These are phyloP conservation scores for Aureobasidium pullulans DNA, from an alignment of 2,329 filamentous ascomycete genomes.

Conservation along the genomic window DNA sequence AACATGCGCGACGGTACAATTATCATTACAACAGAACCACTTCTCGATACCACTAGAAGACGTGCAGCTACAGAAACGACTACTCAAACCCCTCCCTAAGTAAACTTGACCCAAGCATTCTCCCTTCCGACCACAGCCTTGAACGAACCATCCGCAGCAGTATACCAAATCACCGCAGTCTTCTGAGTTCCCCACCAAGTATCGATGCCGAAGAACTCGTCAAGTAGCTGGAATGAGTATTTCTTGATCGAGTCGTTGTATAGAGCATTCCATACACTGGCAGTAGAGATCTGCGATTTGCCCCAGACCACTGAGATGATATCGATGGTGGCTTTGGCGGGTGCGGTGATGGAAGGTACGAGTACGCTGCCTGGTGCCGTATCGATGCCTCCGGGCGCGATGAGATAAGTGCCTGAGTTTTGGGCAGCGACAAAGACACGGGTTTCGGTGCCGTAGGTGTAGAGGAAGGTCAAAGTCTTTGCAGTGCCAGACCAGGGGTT, in stretches of 20 bases:
- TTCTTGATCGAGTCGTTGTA: not conserved
- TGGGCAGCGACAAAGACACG: conserved; percentile 6
- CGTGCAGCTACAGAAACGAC: too few relatives aligned
- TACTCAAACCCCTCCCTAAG: not conserved
- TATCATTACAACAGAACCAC: too few relatives aligned
- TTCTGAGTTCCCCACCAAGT: not conserved
- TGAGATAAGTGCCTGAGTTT: not conserved
- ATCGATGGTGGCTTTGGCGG: not conserved
- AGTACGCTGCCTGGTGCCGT: not conserved
- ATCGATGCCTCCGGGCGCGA: not conserved
- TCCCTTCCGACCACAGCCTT: not conserved
- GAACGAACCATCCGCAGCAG: not conserved
- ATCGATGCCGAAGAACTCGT: conserved; percentile 5
- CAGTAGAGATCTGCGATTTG: not conserved
- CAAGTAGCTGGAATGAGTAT: not conserved
- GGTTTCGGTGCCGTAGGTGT: conserved; percentile 12
- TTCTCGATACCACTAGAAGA: too few relatives aligned
- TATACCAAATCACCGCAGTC: conserved; percentile 9
- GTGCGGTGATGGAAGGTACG: not conserved
- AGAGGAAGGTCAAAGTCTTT: conserved; percentile 13
- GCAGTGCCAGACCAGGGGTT: conserved; percentile 1
- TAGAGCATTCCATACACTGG: not conserved
- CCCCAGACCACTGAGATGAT: not conserved
- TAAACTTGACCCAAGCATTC: not conserved
- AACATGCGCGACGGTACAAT: too few relatives aligned